These are phyloP conservation scores for Saturnispora saitoi DNA, from an alignment of 805 yeast genomes.

Conservation along the genomic window DNA sequence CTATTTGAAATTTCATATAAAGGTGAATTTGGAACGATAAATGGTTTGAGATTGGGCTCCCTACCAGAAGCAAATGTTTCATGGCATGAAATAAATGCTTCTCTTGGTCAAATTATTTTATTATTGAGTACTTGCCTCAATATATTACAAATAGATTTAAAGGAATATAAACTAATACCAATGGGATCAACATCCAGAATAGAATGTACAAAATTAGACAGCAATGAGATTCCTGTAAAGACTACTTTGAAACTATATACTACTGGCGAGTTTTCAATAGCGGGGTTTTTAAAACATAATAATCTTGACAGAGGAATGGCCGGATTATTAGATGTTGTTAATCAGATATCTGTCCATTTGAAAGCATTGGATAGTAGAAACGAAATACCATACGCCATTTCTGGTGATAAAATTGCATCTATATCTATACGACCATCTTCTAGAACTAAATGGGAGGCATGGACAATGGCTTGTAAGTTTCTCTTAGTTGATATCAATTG, in stretches of 20 bases:
- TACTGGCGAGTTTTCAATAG: constrained; percentile 64
- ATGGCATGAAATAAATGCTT: constrained; percentile 89
- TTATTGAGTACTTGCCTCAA: constrained; percentile 56
- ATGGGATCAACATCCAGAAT: constrained; percentile 80
- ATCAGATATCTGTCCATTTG: constrained; percentile 39
- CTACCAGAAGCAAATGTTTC: constrained; percentile 53
- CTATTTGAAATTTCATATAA: constrained; percentile 78
- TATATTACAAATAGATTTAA: constrained; percentile 45
- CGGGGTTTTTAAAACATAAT: constrained; percentile 63
- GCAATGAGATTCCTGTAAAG: constrained; percentile 23
- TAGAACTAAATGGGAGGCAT: constrained; percentile 55
- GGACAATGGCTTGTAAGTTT: constrained; percentile 87
- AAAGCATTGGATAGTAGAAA: constrained; percentile 42
- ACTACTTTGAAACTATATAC: constrained; percentile 50
- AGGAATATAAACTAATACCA: constrained; percentile 61
- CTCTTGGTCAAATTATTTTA: constrained; percentile 74
- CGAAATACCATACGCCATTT: constrained; percentile 68
- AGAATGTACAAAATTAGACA: constrained; percentile 41
- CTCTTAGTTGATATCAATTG: constrained; percentile 74
- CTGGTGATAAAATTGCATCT: constrained; percentile 67
- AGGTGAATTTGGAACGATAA: constrained; percentile 80
- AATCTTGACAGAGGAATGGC: constrained; percentile 76
- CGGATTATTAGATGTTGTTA: constrained; percentile 56
- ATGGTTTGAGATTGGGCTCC: constrained; percentile 75
- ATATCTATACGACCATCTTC: constrained; percentile 64